Evolutionary conservation across 129 eudicot species (phyloP), one percentile per base, ranked within the genome.

Genomic region (Flaveria trinervia): DNA sequence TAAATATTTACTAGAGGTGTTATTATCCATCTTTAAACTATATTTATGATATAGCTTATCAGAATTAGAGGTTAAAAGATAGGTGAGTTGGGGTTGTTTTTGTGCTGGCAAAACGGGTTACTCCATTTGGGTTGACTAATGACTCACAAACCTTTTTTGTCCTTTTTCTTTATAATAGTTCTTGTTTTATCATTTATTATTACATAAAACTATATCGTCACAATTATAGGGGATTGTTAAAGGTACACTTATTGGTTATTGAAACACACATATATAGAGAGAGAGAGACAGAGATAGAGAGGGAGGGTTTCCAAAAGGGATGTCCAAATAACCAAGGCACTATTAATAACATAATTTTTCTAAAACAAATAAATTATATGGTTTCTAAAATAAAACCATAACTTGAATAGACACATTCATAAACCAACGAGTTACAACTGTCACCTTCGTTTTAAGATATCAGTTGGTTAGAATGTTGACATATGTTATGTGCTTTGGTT

Each of bases 391-490:
- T 64, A 30, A 33, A 28, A 28, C 12, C 11, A 64, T 64, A 15
- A 64, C 69, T 64, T 20, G 11, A 12, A 15, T 33, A 16, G 22
- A 64, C 43, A 30, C 9, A 30, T 30, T 64, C 46, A 30, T 64
- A 13, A 4, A 64, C 7, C n/a, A 30, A n/a, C 6, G 22, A 64
- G 30, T 57, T 10, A 22, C 28, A 57, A 57, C 20, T 57, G 62
- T 7, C 68, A 14, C 17, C 7, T 62, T 43, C 9, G 13, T 26
- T 14, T 36, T 36, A 36, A 11, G 54, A 68, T 66, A 15, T 36
- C 28, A 46, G n/a, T 44, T 26, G 59, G 48, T 71, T 50, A 45
- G 16, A 55, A 54, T 71, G 25, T 22, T 26, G 77, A 59, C 17
- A 2, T 17, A 16, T 12, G 57, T 9, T 33, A 56, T 14, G 50